Percentiles rank a stretch among this genome's conserved stretches.
Conservation (phyloP, 1,284 basidiomycete genomes). For the Fomitopsis schrenkii region DNA sequence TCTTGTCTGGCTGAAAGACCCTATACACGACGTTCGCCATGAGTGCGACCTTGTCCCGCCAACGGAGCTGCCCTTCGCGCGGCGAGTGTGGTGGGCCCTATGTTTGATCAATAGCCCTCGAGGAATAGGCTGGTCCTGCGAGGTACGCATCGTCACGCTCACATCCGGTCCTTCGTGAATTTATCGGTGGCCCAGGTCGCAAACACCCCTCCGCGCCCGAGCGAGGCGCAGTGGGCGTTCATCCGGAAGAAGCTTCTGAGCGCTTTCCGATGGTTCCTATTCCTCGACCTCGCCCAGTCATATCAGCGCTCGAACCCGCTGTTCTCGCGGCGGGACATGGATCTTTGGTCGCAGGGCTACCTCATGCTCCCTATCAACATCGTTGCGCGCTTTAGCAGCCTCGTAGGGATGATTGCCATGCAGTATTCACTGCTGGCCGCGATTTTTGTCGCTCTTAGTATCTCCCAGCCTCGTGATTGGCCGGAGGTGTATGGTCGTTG, state of each 20-base stretch:
- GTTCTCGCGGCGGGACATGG: conserved; percentile 4
- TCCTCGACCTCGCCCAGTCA: conserved; percentile 11
- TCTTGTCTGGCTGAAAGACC: conserved; percentile 4
- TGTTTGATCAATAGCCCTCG: conserved; percentile 3
- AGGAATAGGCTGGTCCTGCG: conserved; percentile 7
- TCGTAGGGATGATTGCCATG: conserved; percentile 19
- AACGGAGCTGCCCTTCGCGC: not conserved
- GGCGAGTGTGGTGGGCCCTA: conserved; percentile 3
- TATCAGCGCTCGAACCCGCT: conserved; percentile 11
- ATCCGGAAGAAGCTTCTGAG: conserved; percentile 1
- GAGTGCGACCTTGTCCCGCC: conserved; percentile 1
- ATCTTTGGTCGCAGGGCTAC: conserved; percentile 8
- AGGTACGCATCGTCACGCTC: not conserved
- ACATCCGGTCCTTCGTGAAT: not conserved
- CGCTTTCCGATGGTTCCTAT: conserved; percentile 4
- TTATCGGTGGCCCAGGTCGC: not conserved
- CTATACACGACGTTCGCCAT: conserved; percentile 5
- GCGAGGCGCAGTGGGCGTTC: conserved; percentile 2
- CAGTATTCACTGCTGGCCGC: conserved; percentile 19
- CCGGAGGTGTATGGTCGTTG: conserved; percentile 29
- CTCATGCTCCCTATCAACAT: conserved; percentile 6
- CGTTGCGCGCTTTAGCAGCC: conserved; percentile 10
- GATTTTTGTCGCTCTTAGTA: conserved; percentile 19
- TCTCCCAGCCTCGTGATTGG: conserved; percentile 28
- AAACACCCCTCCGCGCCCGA: conserved; percentile 4